A percentile compares a stretch with the other conserved stretches of the same genome.
phyloP scores from a whole-genome alignment of 441 rosid genomes.

The Manihot esculenta region DNA sequence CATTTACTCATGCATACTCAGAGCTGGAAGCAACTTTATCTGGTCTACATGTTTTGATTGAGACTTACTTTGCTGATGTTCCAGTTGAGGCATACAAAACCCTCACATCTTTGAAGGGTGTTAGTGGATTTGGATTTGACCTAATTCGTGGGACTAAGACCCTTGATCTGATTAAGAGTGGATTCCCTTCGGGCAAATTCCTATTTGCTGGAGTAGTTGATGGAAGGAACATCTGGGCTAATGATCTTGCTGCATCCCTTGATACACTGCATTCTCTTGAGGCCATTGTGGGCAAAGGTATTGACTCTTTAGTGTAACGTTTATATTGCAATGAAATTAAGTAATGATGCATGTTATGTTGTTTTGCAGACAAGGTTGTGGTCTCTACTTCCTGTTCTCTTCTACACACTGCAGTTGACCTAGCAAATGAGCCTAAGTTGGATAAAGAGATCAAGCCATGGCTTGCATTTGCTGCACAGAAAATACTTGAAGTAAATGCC shows the following conservation, averaged over 20 bases:
- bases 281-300: slow-evolving; percentile 86
- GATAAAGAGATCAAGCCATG: slow-evolving; percentile 89
- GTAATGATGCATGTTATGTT: not conserved
- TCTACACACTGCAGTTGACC: slow-evolving; percentile 95
- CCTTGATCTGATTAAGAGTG: slow-evolving; percentile 71
- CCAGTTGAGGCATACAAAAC: slow-evolving; percentile 77
- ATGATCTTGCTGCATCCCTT: slow-evolving; percentile 79
- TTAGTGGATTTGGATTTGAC: slow-evolving; percentile 82
- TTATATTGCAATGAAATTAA: not conserved
- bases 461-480: no score
- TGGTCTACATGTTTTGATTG: slow-evolving; percentile 79
- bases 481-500: no score
- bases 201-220: slow-evolving; percentile 97
- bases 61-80: slow-evolving; percentile 92
- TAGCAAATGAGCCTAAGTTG: slow-evolving; percentile 78
- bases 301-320: not conserved
- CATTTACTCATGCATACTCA: slow-evolving; percentile 72
- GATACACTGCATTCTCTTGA: slow-evolving; percentile 53
- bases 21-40: slow-evolving; percentile 69
- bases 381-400: slow-evolving; percentile 98
- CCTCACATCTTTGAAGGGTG: slow-evolving; percentile 86
- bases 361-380: slow-evolving; percentile 72
- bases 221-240: slow-evolving; percentile 99
- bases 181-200: slow-evolving; percentile 74
- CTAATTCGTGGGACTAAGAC: slow-evolving; percentile 83